Evolutionary conservation across 495 filamentous ascomycete species (phyloP).

Genomic region (Xylaria venustula): DNA sequence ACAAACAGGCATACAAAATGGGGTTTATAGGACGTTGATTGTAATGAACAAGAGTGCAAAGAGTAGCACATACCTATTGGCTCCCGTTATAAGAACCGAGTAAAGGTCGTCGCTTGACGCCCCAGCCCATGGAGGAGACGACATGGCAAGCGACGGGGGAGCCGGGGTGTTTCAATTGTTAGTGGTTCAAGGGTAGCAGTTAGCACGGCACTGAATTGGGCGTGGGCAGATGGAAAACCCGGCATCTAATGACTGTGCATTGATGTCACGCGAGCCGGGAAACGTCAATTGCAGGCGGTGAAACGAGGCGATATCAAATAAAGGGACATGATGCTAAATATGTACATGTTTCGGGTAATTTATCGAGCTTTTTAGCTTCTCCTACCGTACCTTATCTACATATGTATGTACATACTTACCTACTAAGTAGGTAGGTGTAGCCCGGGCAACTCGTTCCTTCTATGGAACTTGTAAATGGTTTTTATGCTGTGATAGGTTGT

Average conservation of each 20-base stretch:
- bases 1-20: background rate
- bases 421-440: no score
- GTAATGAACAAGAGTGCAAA: background rate
- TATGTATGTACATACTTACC: no score
- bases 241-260: background rate
- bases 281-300: background rate
- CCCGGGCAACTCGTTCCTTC: no score
- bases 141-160: slow-evolving; percentile 24
- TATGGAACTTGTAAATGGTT: no score
- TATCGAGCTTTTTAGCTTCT: no score
- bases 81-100: slow-evolving; percentile 66
- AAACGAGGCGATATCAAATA: background rate
- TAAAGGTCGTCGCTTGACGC: slow-evolving; percentile 44
- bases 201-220: background rate
- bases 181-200: background rate
- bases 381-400: no score
- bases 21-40: no score
- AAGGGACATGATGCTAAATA: no score
- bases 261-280: background rate
- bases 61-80: slow-evolving; percentile 61
- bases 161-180: background rate
- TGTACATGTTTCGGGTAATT: background rate
- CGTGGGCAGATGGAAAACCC: background rate
- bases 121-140: slow-evolving; percentile 50
- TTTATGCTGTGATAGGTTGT: no score